Conservation (phyloP, 2,329 filamentous ascomycete genomes). For the Verruconis gallopava region DNA sequence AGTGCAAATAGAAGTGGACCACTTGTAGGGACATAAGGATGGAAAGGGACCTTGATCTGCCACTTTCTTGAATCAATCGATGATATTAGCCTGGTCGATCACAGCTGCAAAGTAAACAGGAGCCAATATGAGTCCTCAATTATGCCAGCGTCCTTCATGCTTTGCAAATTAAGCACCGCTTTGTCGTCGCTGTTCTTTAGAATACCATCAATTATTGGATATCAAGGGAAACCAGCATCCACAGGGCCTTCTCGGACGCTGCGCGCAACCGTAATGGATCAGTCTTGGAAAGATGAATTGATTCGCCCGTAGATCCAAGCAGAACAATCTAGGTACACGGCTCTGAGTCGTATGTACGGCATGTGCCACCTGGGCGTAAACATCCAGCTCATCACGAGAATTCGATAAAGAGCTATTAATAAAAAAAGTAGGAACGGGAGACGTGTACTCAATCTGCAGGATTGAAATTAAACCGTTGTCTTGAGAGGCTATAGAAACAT, state of each 20-base stretch:
- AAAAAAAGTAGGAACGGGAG: conserved; percentile 49
- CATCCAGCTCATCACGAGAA: conserved; percentile 40
- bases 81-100: conserved; percentile 44
- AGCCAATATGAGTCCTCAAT: conserved; percentile 49
- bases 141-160: conserved; percentile 44
- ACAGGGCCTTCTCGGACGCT: conserved; percentile 42
- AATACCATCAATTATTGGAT: conserved; percentile 50
- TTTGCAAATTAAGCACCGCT: conserved; percentile 43
- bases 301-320: conserved; percentile 52
- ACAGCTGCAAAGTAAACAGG: conserved; percentile 53
- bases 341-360: conserved; percentile 45
- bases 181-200: conserved; percentile 50
- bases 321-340: conserved; percentile 50
- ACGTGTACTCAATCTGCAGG: too few relatives aligned
- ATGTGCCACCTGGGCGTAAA: conserved; percentile 45
- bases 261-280: conserved; percentile 43
- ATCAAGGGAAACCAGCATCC: conserved; percentile 42
- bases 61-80: conserved; percentile 48
- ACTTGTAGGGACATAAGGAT: conserved; percentile 43
- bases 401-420: conserved; percentile 31
- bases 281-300: conserved; percentile 45
- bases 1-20: too few relatives aligned
- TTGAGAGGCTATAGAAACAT: too few relatives aligned
- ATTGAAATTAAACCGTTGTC: too few relatives aligned
- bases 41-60: conserved; percentile 44